Evolutionary conservation across 495 filamentous ascomycete genomes (phyloP).

Genomic region (Talaromyces proteolyticus): DNA sequence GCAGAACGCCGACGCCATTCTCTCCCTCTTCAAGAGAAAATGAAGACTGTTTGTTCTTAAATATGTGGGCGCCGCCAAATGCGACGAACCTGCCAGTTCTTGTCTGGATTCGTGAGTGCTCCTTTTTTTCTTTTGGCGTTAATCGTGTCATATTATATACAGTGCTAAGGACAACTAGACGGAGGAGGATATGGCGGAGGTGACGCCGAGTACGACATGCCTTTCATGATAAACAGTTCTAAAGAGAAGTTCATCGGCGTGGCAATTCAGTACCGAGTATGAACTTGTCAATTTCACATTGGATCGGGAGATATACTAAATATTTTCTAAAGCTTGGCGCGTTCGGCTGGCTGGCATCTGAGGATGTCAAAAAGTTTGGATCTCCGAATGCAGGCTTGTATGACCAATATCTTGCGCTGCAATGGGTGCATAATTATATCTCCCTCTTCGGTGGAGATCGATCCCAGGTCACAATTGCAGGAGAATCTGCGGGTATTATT

Average conservation of each 20-base stretch:
- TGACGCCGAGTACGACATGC: slow-evolving; percentile 10
- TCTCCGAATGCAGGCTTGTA: slow-evolving; percentile 34
- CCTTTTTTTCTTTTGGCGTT: not conserved
- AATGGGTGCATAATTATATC: slow-evolving; percentile 42
- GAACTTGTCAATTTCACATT: slow-evolving; percentile 7
- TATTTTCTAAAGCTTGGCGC: slow-evolving; percentile 41
- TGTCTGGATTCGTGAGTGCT: slow-evolving; percentile 32
- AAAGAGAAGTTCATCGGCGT: slow-evolving; percentile 1
- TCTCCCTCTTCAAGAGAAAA: slow-evolving; percentile 26
- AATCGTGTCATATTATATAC: no score
- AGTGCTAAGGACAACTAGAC: slow-evolving; percentile 12
- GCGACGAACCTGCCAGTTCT: slow-evolving; percentile 40
- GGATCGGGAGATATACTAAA: slow-evolving; percentile 21
- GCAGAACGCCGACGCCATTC: slow-evolving; percentile 35
- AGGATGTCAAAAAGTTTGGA: slow-evolving; percentile 30
- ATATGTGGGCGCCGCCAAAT: slow-evolving; percentile 33
- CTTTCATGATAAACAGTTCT: slow-evolving; percentile 9
- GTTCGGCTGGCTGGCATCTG: slow-evolving; percentile 43
- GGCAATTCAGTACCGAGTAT: slow-evolving; percentile 43
- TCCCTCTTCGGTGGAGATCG: slow-evolving; percentile 35
- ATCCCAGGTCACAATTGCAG: slow-evolving; percentile 25
- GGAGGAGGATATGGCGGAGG: slow-evolving; percentile 40
- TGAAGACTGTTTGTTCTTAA: slow-evolving; percentile 49
- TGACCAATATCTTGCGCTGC: slow-evolving; percentile 27
- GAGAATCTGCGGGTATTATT: slow-evolving; percentile 31